Evolutionary conservation across 2,329 filamentous ascomycete species (phyloP), one percentile per base, ranked within the genome.

Genomic region (Scedosporium apiospermum): DNA sequence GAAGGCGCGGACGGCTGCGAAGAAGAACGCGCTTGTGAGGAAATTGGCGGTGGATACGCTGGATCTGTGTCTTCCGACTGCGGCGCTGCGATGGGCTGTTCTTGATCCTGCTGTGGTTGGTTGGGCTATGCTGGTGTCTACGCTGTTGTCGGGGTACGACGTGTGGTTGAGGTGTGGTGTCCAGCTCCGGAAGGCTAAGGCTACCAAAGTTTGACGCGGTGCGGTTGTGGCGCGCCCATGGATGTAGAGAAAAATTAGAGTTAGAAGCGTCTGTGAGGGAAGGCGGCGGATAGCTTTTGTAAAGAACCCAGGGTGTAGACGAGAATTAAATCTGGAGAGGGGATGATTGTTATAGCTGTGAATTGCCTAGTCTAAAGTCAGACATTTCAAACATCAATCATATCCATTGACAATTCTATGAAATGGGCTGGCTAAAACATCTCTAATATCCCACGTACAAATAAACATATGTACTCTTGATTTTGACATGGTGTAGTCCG

Each of bases 11-110:
- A 74, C 73, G 67, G 66, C 71, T 61, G 72, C 74, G 21, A 71
- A 71, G 60, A 67, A 67, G 55, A 66, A 63, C 4, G 69, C 68
- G 72, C 68, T 69, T 41, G 16, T 60, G 34, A 61, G 60, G 34
- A 65, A 63, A 58, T 21, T 53, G 6, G 55, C 44, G 14, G 69
- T 86, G 2, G 85, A 89, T 68, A 66, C 74, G 6, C 78, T 88
- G 60, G 88, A 91, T 70, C 70, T 89, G 57, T 68, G 86, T 3
- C 76, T 89, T 38, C 88, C 89, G 0, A 83, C 82, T 0, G 75
- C 76, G 5, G 75, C 81, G 0, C 73, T 89, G 14, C 85, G 85
- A 0, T 89, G 87, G 87, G 72, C 87, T 27, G 71, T 77, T 0
- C 74, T 80, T 1, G 75, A 79, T 9, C 72, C 78, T 0, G 77